Percentiles rank a stretch among this genome's conserved stretches.
Conservation (phyloP, 2,329 filamentous ascomycete species). For the Blastomyces silverae region DNA sequence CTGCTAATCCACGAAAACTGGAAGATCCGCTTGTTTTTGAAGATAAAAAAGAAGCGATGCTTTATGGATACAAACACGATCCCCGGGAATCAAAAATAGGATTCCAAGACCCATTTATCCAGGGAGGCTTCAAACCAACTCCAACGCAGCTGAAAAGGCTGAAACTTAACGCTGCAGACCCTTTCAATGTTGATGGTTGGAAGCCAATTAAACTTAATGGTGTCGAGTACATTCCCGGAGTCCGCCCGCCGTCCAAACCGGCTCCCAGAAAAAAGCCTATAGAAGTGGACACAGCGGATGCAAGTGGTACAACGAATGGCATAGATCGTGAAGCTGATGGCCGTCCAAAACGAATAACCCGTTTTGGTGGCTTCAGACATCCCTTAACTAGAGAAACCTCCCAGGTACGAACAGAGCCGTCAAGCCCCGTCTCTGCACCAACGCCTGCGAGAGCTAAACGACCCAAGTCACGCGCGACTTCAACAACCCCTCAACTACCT, state of each 20-base stretch:
- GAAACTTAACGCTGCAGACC: slow-evolving; percentile 30
- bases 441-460: slow-evolving; percentile 12
- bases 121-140: slow-evolving; percentile 45
- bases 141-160: slow-evolving; percentile 39
- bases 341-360: slow-evolving; percentile 17
- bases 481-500: slow-evolving; percentile 18
- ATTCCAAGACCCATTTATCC: slow-evolving; percentile 52
- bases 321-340: slow-evolving; percentile 12
- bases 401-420: slow-evolving; percentile 18
- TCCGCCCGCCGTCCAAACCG: slow-evolving; percentile 25
- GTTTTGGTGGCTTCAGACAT: slow-evolving; percentile 19
- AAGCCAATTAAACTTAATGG: slow-evolving; percentile 33
- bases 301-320: slow-evolving; percentile 11
- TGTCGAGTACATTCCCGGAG: slow-evolving; percentile 34
- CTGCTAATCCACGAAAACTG: slow-evolving; percentile 47
- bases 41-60: slow-evolving; percentile 54
- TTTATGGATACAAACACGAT: slow-evolving; percentile 56
- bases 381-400: slow-evolving; percentile 18
- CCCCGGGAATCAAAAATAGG: slow-evolving; percentile 42
- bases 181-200: slow-evolving; percentile 41
- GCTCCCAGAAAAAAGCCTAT: slow-evolving; percentile 27
- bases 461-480: slow-evolving; percentile 18
- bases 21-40: slow-evolving; percentile 48
- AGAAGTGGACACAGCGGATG: slow-evolving; percentile 3
- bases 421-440: slow-evolving; percentile 15